phyloP scores from a whole-genome alignment of 2,329 filamentous ascomycete genomes.

The Emergomyces pasteurianus region DNA sequence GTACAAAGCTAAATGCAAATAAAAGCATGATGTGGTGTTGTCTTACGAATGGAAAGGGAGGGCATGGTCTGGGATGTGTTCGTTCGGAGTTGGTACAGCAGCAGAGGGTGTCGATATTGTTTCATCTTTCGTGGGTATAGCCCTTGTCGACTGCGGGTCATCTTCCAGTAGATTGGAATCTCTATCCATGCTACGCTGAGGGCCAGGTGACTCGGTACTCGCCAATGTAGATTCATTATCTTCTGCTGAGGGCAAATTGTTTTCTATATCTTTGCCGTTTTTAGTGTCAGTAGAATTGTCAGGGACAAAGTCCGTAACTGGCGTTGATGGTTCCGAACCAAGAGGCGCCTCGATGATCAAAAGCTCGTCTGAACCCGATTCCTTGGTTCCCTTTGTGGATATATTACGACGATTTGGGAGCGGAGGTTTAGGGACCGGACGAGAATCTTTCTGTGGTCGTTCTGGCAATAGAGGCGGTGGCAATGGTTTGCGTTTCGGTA shows the following conservation, averaged over 20 bases:
- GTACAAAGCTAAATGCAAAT: background rate
- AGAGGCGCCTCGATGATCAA: conserved; percentile 54
- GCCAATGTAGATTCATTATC: background rate
- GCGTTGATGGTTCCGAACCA: conserved; percentile 36
- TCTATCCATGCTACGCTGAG: background rate
- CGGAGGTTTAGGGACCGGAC: conserved; percentile 33
- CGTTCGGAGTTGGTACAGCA: background rate
- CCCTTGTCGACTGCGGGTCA: background rate
- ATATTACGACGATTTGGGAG: conserved; percentile 37
- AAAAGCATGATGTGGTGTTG: background rate
- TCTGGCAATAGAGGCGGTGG: conserved; percentile 31
- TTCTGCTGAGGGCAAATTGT: background rate
- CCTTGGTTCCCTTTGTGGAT: conserved; percentile 18
- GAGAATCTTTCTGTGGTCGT: conserved; percentile 21
- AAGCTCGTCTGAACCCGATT: conserved; percentile 38
- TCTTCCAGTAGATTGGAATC: background rate
- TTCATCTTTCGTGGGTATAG: background rate
- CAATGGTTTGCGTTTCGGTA: conserved; percentile 55
- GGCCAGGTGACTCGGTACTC: background rate
- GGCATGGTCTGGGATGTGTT: background rate
- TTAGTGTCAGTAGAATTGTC: background rate
- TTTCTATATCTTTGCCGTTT: background rate
- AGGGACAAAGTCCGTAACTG: conserved; percentile 1
- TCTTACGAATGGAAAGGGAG: background rate
- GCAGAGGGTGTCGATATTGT: background rate